A percentile compares a stretch with the other conserved stretches of the same genome.
phyloP scores from a whole-genome alignment of 2,329 filamentous ascomycete species.

The Aschersonia sp. region DNA sequence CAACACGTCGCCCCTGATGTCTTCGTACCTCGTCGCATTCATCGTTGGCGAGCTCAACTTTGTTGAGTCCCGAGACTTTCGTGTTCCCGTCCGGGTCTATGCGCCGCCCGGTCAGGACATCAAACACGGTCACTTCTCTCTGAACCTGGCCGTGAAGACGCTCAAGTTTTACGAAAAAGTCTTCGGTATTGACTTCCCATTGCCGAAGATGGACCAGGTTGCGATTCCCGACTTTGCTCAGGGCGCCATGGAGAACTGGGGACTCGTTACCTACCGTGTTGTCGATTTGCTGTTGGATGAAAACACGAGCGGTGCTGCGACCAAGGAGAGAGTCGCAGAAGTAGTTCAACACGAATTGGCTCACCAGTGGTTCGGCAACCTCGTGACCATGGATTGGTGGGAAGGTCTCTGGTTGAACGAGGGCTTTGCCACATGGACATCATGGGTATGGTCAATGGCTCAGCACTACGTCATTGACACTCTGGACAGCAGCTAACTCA shows the following conservation, averaged over 20 bases:
- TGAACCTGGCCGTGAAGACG: conserved; percentile 78
- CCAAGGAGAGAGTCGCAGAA: conserved; percentile 86
- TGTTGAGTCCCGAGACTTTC: conserved; percentile 83
- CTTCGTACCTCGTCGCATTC: conserved; percentile 87
- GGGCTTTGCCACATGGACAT: conserved; percentile 53
- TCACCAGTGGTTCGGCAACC: conserved; percentile 96
- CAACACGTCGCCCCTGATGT: conserved; percentile 87
- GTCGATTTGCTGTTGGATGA: conserved; percentile 75
- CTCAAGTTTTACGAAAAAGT: conserved; percentile 88
- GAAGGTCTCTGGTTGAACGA: conserved; percentile 95
- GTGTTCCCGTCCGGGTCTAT: conserved; percentile 86
- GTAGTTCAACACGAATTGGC: conserved; percentile 94
- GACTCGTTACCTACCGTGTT: conserved; percentile 84
- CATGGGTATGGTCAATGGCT: conserved; percentile 11
- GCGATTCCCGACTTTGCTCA: conserved; percentile 92
- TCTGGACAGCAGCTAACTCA: background rate
- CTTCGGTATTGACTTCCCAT: conserved; percentile 51
- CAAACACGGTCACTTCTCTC: conserved; percentile 79
- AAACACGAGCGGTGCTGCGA: conserved; percentile 75
- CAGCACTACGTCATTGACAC: background rate
- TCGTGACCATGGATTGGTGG: conserved; percentile 99
- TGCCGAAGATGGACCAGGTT: conserved; percentile 44
- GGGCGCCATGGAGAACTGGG: conserved; percentile 98
- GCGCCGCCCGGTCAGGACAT: conserved; percentile 82
- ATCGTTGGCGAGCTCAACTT: conserved; percentile 89